Percentiles rank a stretch among this genome's conserved stretches.
phyloP scores from a whole-genome alignment of 257 asterid genomes.

The Anisodus acutangulus region DNA sequence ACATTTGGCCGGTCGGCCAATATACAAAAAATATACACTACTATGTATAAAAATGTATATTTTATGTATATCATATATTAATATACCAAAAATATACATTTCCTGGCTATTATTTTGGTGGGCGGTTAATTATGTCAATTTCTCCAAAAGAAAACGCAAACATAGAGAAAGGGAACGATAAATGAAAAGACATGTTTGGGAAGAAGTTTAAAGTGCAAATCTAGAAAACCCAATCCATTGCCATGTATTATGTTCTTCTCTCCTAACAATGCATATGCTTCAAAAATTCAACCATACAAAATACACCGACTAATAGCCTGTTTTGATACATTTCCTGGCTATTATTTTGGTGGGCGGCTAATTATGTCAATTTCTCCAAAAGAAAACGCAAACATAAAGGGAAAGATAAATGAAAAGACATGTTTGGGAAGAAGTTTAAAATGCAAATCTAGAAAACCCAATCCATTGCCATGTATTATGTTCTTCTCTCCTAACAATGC shows the following conservation, averaged over 20 bases:
- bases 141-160: neutral
- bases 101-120: no score
- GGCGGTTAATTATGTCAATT: no score
- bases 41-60: no score
- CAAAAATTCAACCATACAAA: neutral
- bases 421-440: neutral
- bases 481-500: conserved; percentile 8
- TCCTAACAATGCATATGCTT: conserved; percentile 1
- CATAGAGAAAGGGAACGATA: neutral
- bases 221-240: neutral
- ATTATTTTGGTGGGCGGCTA: no score
- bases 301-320: neutral
- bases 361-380: no score
- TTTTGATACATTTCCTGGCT: no score
- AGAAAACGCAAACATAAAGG: neutral
- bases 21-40: no score
- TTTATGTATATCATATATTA: no score
- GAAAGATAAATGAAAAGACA: neutral
- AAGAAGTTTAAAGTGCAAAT: neutral
- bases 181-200: neutral
- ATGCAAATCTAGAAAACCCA: neutral
- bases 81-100: no score
- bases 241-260: neutral
- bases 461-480: neutral
- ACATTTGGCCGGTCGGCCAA: no score